These are phyloP conservation scores for Pharus latifolius DNA, from an alignment of 176 grass and related monocot species.

Conservation along the genomic window DNA sequence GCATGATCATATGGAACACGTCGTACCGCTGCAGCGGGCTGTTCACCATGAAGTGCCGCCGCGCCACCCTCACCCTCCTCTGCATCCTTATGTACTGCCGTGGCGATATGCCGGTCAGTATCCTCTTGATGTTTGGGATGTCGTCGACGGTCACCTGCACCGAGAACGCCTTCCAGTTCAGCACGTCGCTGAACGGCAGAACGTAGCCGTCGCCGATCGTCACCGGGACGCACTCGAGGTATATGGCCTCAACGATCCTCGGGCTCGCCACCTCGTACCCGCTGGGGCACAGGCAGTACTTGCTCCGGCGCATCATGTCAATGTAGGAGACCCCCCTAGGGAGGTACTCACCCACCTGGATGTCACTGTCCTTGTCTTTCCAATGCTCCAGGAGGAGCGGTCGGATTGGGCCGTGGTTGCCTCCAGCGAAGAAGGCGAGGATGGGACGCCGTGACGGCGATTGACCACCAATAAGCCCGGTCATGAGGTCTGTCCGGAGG, in stretches of 20 bases:
- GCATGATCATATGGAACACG: conserved; percentile 78
- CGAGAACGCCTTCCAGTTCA: conserved; percentile 77
- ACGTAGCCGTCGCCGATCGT: conserved; percentile 60
- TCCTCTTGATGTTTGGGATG: conserved; percentile 45
- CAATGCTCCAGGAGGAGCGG: conserved; percentile 51
- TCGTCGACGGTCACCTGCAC: conserved; percentile 47
- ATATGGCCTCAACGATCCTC: conserved; percentile 71
- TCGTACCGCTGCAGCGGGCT: conserved; percentile 43
- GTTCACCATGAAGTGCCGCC: conserved; percentile 70
- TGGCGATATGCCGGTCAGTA: conserved; percentile 46
- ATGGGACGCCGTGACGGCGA: conserved; percentile 52
- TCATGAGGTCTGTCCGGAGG: conserved; percentile 35
- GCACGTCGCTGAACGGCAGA: conserved; percentile 68
- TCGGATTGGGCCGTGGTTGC: conserved; percentile 66
- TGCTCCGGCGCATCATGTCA: conserved; percentile 67
- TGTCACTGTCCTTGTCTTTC: conserved; percentile 31
- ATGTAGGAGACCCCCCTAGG: conserved; percentile 49
- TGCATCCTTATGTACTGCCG: conserved; percentile 76
- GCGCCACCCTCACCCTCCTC: conserved; percentile 33
- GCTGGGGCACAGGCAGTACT: conserved; percentile 77
- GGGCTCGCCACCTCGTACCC: conserved; percentile 95
- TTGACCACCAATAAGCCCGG: conserved; percentile 43
- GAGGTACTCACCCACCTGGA: conserved; percentile 76
- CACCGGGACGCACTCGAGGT: conserved; percentile 84
- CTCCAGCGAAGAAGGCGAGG: conserved; percentile 81